Evolutionary conservation across 2,329 filamentous ascomycete genomes (phyloP).

Genomic region (Phyllosticta paracitricarpa): DNA sequence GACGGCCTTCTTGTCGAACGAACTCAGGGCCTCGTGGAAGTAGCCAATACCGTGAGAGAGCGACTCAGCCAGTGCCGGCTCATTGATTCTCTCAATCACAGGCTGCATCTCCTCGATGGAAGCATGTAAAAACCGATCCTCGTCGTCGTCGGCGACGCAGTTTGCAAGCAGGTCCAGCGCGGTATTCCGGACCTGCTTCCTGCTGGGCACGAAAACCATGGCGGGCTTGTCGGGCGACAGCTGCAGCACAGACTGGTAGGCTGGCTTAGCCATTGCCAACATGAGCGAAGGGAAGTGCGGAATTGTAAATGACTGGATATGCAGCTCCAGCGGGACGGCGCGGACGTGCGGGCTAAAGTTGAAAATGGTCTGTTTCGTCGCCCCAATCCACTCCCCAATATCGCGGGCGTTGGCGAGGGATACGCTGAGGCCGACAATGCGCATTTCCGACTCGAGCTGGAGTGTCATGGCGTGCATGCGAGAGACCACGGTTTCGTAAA

Average conservation of each 20-base stretch:
- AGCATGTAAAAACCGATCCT: constrained; percentile 86
- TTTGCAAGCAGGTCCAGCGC: constrained; percentile 81
- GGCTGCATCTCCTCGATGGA: constrained; percentile 73
- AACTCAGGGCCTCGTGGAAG: constrained; percentile 86
- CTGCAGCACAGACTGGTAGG: constrained; percentile 79
- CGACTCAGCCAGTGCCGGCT: constrained; percentile 78
- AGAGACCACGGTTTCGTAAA: constrained; percentile 95
- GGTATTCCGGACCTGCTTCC: constrained; percentile 84
- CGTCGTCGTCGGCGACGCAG: constrained; percentile 78
- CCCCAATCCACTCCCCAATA: constrained; percentile 95
- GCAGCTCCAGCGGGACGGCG: constrained; percentile 80
- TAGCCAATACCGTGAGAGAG: constrained; percentile 92
- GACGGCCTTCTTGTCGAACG: constrained; percentile 86
- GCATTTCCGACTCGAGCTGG: constrained; percentile 73
- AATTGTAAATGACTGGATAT: constrained; percentile 90
- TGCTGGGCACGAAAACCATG: constrained; percentile 81
- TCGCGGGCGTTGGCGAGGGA: constrained; percentile 89
- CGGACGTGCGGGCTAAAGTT: constrained; percentile 94
- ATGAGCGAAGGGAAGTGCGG: constrained; percentile 97
- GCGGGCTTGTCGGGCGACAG: constrained; percentile 83
- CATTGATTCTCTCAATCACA: constrained; percentile 72
- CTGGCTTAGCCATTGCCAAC: constrained; percentile 95
- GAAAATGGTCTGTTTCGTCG: constrained; percentile 95
- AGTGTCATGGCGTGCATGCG: constrained; percentile 94
- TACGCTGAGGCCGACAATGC: constrained; percentile 82